Base-by-base conservation (phyloP, 2,329 filamentous ascomycete species). In the Ascochyta koolunga region DNA sequence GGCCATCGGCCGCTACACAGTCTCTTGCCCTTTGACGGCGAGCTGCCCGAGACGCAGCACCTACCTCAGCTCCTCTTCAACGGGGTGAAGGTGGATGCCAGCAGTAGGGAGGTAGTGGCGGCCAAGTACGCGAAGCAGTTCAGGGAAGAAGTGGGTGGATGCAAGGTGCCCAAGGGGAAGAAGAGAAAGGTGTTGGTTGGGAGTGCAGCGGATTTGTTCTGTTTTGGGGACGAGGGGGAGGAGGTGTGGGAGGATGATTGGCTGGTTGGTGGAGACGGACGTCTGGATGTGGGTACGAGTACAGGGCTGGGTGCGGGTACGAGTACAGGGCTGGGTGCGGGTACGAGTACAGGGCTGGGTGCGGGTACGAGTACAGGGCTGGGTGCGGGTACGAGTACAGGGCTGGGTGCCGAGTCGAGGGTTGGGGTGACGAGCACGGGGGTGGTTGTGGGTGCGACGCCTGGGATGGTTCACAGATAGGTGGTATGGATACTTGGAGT, bases 101-200 rank as follows among this genome's bases (percentile, higher is more conserved):
- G 65, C 4, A 76, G 77, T 0, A 60, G 86, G 2, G 76, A 77
- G 7, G 66, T 70, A 2, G 72, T 74, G 2, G 82, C 86, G 2
- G 56, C 71, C 0, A 76, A 80, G 5, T 91, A 87, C 65, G 77
- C 83, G 4, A 66, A 74, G 0, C 66, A 78, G 13, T 93, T 95
- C 67, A 83, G 86, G 37, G 73, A 76, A 45, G 77, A 83, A 3
- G 81, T 91, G 13, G 91, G 91, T n/a, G 84, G 83, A 0, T 96
- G 91, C 65, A 70, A 71, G 21, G 71, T 75, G 8, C 68, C 68
- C 22, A 69, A 65, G 50, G 67, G 66, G 5, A 70, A 66, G 61
- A 65, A 72, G 62, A 65, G 69, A 44, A 63, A 68, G 66, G 43
- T 66, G 56, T 37, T 68, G 27, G 61, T 75, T n/a, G 71, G 73